Evolutionary conservation across 108 stramenopile genomes (phyloP).

Genomic region (Pseudonitzschia delicatissima): DNA sequence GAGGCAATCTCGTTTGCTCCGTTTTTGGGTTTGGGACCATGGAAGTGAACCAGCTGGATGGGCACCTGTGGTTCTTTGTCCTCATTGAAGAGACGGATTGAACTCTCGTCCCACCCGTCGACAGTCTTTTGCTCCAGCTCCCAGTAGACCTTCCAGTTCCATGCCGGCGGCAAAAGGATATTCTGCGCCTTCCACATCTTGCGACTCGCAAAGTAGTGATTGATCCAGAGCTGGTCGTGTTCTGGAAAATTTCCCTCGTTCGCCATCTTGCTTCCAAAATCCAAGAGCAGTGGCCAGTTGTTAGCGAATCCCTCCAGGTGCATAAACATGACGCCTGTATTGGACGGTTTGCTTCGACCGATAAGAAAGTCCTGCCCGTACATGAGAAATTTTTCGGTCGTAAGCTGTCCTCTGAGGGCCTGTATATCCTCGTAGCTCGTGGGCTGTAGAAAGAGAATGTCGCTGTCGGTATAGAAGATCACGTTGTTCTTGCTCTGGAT

Average conservation of each 20-base stretch:
- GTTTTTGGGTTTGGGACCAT: background rate
- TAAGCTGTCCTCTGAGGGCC: background rate
- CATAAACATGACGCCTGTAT: slow-evolving; percentile 6
- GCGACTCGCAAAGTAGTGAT: background rate
- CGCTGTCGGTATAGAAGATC: background rate
- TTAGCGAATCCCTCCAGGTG: background rate
- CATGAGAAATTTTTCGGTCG: slow-evolving; percentile 5
- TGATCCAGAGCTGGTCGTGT: background rate
- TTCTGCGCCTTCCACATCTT: background rate
- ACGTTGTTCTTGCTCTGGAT: background rate
- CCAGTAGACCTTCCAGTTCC: slow-evolving; percentile 11
- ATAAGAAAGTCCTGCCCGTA: slow-evolving; percentile 1
- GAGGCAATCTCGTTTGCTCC: background rate
- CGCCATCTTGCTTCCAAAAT: background rate
- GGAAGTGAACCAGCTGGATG: background rate
- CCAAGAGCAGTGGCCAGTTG: background rate
- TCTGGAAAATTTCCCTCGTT: background rate
- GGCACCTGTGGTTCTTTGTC: background rate
- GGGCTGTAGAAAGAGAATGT: background rate
- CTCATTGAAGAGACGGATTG: background rate
- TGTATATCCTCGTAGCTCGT: background rate
- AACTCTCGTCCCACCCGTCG: background rate
- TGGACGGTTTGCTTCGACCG: background rate
- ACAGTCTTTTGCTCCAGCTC: background rate
- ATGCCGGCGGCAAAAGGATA: background rate